phyloP scores from a whole-genome alignment of 768 basidiomycete genomes.

The Tulasnella sp. region DNA sequence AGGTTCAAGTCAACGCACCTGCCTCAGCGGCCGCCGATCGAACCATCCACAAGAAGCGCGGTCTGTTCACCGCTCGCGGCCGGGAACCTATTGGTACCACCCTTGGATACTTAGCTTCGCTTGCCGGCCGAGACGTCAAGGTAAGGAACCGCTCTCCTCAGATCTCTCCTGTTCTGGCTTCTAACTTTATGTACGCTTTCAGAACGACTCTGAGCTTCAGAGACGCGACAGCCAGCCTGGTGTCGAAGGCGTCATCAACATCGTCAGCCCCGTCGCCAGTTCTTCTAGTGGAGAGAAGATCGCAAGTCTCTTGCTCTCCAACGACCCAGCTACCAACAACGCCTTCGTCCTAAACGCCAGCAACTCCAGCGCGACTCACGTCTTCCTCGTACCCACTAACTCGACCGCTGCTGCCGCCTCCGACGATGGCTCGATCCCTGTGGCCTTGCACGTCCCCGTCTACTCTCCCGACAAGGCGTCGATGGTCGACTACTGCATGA shows the following conservation, averaged over 20 bases:
- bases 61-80: background rate
- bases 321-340: conserved; percentile 34
- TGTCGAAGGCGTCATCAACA: conserved; percentile 47
- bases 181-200: background rate
- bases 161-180: background rate
- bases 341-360: conserved; percentile 51
- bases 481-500: conserved; percentile 53
- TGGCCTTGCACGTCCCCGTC: conserved; percentile 48
- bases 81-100: background rate
- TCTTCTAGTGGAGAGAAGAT: conserved; percentile 40
- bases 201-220: background rate
- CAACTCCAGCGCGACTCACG: conserved; percentile 45
- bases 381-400: conserved; percentile 42
- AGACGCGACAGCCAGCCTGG: conserved; percentile 28
- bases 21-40: background rate
- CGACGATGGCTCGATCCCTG: conserved; percentile 36
- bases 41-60: background rate
- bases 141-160: background rate
- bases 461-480: conserved; percentile 42
- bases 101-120: background rate
- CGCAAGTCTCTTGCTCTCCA: conserved; percentile 45
- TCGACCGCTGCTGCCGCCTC: conserved; percentile 28
- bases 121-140: background rate
- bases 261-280: conserved; percentile 44
- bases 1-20: background rate